Evolutionary conservation across 2,329 filamentous ascomycete species (phyloP).

Genomic region (Pseudopithomyces chartarum): DNA sequence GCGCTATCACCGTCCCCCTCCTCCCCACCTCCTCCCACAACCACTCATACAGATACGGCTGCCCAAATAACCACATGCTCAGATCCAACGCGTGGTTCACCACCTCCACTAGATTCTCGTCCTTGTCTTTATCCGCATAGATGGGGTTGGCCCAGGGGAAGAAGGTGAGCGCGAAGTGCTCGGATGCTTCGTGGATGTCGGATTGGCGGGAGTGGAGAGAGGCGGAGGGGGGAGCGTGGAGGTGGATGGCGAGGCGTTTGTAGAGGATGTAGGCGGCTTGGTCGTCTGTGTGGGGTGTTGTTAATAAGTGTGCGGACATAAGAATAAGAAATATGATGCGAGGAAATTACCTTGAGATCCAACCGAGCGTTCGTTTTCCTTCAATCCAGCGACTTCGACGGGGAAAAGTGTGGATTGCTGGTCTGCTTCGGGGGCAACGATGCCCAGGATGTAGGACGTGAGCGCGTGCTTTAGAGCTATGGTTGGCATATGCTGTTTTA

Average conservation of each 20-base stretch:
- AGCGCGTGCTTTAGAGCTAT: constrained; percentile 39
- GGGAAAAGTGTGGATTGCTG: constrained; percentile 30
- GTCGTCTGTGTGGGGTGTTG: constrained; percentile 13
- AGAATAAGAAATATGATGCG: too few relatives aligned
- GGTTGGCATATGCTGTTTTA: constrained; percentile 32
- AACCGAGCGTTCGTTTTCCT: constrained; percentile 9
- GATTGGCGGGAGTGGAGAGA: constrained; percentile 15
- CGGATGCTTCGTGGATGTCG: constrained; percentile 38
- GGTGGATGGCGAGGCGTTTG: constrained; percentile 31
- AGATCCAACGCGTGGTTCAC: constrained; percentile 32
- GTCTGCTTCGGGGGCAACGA: constrained; percentile 23
- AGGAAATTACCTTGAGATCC: constrained; percentile 13
- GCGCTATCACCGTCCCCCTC: constrained; percentile 29
- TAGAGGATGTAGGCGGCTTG: constrained; percentile 29
- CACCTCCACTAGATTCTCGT: constrained; percentile 32
- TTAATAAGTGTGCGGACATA: too few relatives aligned
- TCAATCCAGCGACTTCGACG: constrained; percentile 22
- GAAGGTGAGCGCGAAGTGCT: constrained; percentile 41
- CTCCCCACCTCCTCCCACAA: constrained; percentile 31
- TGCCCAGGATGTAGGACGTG: constrained; percentile 27
- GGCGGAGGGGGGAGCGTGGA: constrained; percentile 22
- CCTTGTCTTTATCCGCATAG: constrained; percentile 31
- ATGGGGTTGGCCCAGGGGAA: constrained; percentile 42
- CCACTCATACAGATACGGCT: constrained; percentile 30
- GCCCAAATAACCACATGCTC: constrained; percentile 36